Base-by-base conservation (phyloP, 2,329 filamentous ascomycete species). In the Cladosporium sp. region DNA sequence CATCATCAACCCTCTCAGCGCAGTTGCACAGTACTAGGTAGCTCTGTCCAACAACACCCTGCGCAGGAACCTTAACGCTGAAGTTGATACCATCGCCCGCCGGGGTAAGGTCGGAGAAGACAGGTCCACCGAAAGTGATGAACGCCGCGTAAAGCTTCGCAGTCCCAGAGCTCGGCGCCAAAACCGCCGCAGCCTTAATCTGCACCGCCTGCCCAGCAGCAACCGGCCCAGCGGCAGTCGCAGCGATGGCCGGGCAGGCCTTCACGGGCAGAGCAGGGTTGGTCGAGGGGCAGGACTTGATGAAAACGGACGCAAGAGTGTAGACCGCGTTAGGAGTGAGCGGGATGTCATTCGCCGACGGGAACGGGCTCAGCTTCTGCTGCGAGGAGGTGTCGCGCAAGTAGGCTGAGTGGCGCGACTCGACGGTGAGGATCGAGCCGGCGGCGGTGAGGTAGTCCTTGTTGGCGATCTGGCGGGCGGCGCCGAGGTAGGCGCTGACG, bases 341-440 rank as follows among this genome's bases (percentile, higher is more conserved):
- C 0, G 87, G 85, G 26, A 83, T 81, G 68, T 89, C 88, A 68
- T 88, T 88, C 8, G 87, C 77, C 69, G 86, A 81, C 0, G 88
- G 79, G 71, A 86, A 88, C 70, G 86, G 73, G 32, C 58, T 57
- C 13, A 85, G 73, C 51, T 79, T 76, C 21, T 83, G 76, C 11
- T 70, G 65, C 62, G 59, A 54, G 6, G 60, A 63, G 23, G 65
- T 66, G 56, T 69, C 67, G 58, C 72, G 74, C 69, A 89, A 79
- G 78, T 88, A 89, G 4, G 88, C 79, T 1, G 84, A 84, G 78
- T 91, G 88, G 11, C 88, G 84, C 34, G 88, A 83, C 72, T 90
- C 88, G 64, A 89, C 84, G 32, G 86, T 86, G 36, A 91, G 79
- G 72, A 91, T 87, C 64, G 84, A 84, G 28, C 84, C 88, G 1